Evolutionary conservation across 2,329 filamentous ascomycete genomes (phyloP).

Genomic region (Pleurostoma richardsiae): DNA sequence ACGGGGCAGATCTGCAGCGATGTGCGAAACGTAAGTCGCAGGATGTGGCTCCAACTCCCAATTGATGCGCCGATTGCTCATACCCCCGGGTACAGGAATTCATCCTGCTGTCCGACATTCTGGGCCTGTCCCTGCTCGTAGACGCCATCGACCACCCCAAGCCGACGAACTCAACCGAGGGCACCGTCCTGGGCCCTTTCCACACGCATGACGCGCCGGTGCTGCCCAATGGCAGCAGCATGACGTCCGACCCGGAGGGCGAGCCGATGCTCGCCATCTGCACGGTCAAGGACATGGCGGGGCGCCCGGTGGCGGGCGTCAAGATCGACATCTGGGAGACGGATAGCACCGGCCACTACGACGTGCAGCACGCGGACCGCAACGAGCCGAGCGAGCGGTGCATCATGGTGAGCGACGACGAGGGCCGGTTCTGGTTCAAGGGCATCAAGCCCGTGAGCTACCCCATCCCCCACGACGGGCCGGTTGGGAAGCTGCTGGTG

Average conservation of each 20-base stretch:
- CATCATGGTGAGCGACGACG: constrained; percentile 56
- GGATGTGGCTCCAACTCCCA: neutral
- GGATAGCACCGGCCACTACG: constrained; percentile 74
- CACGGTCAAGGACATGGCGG: constrained; percentile 60
- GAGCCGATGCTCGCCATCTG: constrained; percentile 70
- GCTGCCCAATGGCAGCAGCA: constrained; percentile 49
- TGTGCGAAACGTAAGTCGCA: constrained; percentile 58
- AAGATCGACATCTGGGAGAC: constrained; percentile 85
- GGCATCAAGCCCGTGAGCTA: constrained; percentile 82
- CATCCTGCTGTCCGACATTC: constrained; percentile 75
- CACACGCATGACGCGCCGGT: constrained; percentile 71
- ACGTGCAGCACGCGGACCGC: constrained; percentile 68
- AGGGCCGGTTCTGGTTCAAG: constrained; percentile 80
- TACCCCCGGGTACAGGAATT: constrained; percentile 50
- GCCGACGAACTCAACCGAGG: constrained; percentile 64
- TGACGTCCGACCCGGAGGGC: constrained; percentile 66
- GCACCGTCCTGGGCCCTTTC: constrained; percentile 77
- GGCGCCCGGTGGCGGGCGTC: constrained; percentile 57
- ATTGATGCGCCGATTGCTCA: neutral
- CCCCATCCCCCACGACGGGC: constrained; percentile 78
- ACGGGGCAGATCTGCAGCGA: constrained; percentile 71
- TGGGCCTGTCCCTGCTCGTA: constrained; percentile 74
- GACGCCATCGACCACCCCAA: constrained; percentile 83
- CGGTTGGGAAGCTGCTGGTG: constrained; percentile 68
- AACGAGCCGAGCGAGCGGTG: constrained; percentile 66